A percentile compares a stretch with the other conserved stretches of the same genome.
These are phyloP conservation scores for Microdochium nivale DNA, from an alignment of 2,329 filamentous ascomycete species.

Conservation along the genomic window DNA sequence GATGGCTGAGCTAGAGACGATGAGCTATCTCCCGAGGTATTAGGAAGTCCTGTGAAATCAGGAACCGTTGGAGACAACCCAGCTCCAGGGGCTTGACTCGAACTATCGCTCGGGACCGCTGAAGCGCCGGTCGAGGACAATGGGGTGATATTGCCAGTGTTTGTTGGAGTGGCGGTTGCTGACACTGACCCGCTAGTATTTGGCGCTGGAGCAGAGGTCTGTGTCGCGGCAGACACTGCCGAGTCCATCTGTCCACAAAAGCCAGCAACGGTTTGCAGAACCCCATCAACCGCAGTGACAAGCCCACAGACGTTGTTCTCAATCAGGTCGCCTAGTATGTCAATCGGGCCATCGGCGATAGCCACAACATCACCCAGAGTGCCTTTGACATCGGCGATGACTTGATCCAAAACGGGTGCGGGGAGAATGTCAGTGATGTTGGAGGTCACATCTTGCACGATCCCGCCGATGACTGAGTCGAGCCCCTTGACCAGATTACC, in stretches of 20 bases:
- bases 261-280: slow-evolving; percentile 13
- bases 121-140: neutral
- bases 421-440: slow-evolving; percentile 8
- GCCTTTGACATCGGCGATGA: slow-evolving; percentile 7
- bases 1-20: neutral
- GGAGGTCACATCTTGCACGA: slow-evolving; percentile 7
- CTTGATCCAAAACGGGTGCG: slow-evolving; percentile 6
- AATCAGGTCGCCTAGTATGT: slow-evolving; percentile 10
- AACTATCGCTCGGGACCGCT: neutral
- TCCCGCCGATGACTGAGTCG: slow-evolving; percentile 9
- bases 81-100: neutral
- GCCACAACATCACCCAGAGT: slow-evolving; percentile 12
- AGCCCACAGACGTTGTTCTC: slow-evolving; percentile 14
- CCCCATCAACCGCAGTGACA: slow-evolving; percentile 12
- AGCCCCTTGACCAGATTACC: slow-evolving; percentile 10
- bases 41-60: neutral
- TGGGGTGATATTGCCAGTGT: neutral
- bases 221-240: slow-evolving; percentile 2
- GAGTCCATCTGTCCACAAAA: slow-evolving; percentile 14
- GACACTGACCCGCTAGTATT: neutral
- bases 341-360: slow-evolving; percentile 9
- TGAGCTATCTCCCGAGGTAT: neutral
- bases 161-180: neutral
- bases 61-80: neutral
- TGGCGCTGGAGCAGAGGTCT: slow-evolving; percentile 2